Base-by-base conservation (phyloP, 768 basidiomycete species). In the Hirschioporus abietinus region DNA sequence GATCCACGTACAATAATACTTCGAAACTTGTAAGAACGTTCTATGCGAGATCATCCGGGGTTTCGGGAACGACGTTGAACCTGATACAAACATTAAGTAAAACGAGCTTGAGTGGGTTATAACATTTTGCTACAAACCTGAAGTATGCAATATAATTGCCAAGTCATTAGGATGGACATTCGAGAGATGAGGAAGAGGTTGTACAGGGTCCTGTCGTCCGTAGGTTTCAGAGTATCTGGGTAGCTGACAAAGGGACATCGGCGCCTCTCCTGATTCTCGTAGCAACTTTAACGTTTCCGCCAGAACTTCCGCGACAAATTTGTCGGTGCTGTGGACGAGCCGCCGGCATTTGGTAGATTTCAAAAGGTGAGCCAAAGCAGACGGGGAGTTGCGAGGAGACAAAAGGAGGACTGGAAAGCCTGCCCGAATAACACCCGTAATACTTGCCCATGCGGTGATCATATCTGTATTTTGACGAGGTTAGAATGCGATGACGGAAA, bases 401-500 rank as follows among this genome's bases (percentile, higher is more conserved):
- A 79, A 70, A 0, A 78, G 77, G 68, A 81, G 80, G 0, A 73
- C 69, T 30, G 65, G 61, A 66, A 74, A 77, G 23, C 81, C 82
- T 7, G 82, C 81, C 8, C 78, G 71, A 1, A 81, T 72, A 60
- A 83, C 74, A 7, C 81, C 80, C 6, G 76, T 71, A 35, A 76
- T 68, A 10, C 42, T 52, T 52, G 42, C 42, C 42, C 42, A 52
- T 52, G 42, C 42, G 12, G 42, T 52, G 42, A 52, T 52, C 42
- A 20, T 52, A 52, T 52, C 42, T 52, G 20, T 52, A 15, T 52
- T 6, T 6, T 52, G 12, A 15, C 12, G 12, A 6, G 42, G 12
- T 52, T 30, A 30, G 12, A 15, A 52, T 15, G 42, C 42, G 20
- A 12, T 6, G 42, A 15, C 12, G 42, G 12, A 15, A 52, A 15